A percentile compares a stretch with the other conserved stretches of the same genome.
Evolutionary conservation across 192 early-diverging fungal genomes (phyloP).

Genomic region (Linnemannia zychae): DNA sequence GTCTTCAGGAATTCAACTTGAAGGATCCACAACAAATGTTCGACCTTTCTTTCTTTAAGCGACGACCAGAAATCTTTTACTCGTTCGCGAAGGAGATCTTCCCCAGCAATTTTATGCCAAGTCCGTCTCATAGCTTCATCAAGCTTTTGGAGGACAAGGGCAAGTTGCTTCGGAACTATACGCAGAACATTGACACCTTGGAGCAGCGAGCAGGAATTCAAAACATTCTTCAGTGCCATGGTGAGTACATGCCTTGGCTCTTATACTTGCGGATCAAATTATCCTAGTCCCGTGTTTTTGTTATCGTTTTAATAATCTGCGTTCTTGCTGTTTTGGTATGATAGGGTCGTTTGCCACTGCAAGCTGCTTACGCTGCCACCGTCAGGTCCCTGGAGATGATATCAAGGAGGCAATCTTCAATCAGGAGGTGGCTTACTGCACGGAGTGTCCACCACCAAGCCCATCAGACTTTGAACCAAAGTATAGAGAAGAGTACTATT

Average conservation of each 20-base stretch:
- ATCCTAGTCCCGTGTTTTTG: background rate
- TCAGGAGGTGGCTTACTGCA: conserved; percentile 83
- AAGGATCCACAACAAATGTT: conserved; percentile 97
- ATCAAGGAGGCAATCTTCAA: conserved; percentile 86
- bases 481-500: conserved; percentile 15
- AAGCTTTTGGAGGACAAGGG: conserved; percentile 88
- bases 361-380: conserved; percentile 88
- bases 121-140: conserved; percentile 89
- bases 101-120: conserved; percentile 89
- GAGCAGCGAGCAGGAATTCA: conserved; percentile 90
- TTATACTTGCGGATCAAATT: background rate
- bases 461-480: conserved; percentile 7
- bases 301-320: background rate
- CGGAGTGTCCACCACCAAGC: conserved; percentile 63
- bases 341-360: conserved; percentile 96
- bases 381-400: conserved; percentile 80
- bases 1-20: conserved; percentile 90
- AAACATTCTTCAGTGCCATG: conserved; percentile 91
- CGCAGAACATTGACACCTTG: conserved; percentile 97
- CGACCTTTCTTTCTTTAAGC: conserved; percentile 92
- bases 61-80: conserved; percentile 92
- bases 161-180: conserved; percentile 94
- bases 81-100: conserved; percentile 95
- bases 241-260: conserved; percentile 40
- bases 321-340: background rate